Conservation (phyloP, 805 yeast species). For the Pichia heedii region DNA sequence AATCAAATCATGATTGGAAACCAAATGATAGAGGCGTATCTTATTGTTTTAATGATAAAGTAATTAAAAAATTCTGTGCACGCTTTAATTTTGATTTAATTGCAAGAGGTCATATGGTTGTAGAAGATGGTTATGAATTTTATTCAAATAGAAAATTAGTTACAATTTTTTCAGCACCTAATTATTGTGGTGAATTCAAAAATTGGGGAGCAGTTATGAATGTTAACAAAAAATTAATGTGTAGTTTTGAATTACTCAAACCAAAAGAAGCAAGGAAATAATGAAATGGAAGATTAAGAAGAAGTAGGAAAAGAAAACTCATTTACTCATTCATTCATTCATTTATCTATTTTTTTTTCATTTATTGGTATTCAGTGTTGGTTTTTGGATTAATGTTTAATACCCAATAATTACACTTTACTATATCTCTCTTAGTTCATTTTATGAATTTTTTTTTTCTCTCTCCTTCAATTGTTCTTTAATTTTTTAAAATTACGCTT, state of each 20-base stretch:
- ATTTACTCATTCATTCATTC: no score
- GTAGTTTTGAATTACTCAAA: conserved; percentile 55
- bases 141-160: conserved; percentile 66
- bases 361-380: not conserved
- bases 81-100: conserved; percentile 66
- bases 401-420: not conserved
- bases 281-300: no score
- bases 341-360: not conserved
- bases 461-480: no score
- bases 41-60: conserved; percentile 64
- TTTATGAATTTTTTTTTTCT: no score
- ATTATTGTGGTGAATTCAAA: conserved; percentile 74
- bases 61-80: conserved; percentile 60
- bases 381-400: not conserved
- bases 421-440: no score
- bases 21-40: conserved; percentile 81
- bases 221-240: conserved; percentile 56
- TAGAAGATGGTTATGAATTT: conserved; percentile 81
- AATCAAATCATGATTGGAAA: conserved; percentile 46
- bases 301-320: no score
- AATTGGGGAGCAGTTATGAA: conserved; percentile 77
- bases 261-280: conserved; percentile 5
- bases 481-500: no score
- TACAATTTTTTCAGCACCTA: conserved; percentile 76
- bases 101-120: conserved; percentile 84